Percentiles rank a stretch among this genome's conserved stretches.
phyloP scores from a whole-genome alignment of 164 flowering plant species.

The Magnolia sinica region DNA sequence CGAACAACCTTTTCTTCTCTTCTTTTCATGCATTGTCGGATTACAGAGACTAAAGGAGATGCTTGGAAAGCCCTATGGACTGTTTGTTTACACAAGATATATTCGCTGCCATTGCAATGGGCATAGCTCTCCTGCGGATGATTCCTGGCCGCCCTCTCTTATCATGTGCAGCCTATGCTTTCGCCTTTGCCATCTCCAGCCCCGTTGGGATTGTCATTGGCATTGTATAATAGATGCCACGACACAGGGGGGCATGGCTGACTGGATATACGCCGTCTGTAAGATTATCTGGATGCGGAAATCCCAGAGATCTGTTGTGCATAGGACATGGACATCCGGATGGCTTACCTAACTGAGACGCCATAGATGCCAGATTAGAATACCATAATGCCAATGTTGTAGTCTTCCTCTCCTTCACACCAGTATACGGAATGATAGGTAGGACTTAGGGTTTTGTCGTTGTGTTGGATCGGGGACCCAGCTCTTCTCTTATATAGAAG shows the following conservation, averaged over 20 bases:
- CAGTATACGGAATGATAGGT: too few species aligned
- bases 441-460: too few species aligned
- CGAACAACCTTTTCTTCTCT: background rate
- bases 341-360: too few species aligned
- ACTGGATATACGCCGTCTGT: slow-evolving; percentile 75
- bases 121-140: slow-evolving; percentile 66
- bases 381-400: too few species aligned
- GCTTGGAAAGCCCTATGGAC: slow-evolving; percentile 85
- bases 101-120: slow-evolving; percentile 82
- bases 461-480: too few species aligned
- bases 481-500: too few species aligned
- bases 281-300: too few species aligned
- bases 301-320: too few species aligned
- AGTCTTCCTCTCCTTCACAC: too few species aligned
- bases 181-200: slow-evolving; percentile 72
- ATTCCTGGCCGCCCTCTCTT: slow-evolving; percentile 62
- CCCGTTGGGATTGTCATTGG: slow-evolving; percentile 78
- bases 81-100: slow-evolving; percentile 59
- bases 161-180: slow-evolving; percentile 51
- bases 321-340: too few species aligned
- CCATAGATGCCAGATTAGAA: too few species aligned
- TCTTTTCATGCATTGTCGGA: too few species aligned
- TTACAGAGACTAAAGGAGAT: slow-evolving; percentile 51
- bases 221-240: slow-evolving; percentile 63
- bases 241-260: slow-evolving; percentile 58